phyloP scores from a whole-genome alignment of 2,329 filamentous ascomycete species.

The Fusarium dlaminii region DNA sequence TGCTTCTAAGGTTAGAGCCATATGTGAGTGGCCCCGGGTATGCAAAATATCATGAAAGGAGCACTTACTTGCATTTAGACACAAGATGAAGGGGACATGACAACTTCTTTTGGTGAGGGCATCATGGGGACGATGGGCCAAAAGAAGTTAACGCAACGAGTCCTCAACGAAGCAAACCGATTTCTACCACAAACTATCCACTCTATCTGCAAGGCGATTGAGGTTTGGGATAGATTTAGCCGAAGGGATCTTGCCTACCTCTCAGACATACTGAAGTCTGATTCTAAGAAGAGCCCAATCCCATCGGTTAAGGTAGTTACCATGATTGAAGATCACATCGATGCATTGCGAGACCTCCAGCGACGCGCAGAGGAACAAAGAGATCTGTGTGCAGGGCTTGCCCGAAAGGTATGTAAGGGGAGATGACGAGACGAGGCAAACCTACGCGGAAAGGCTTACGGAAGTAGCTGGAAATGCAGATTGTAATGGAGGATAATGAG shows the following conservation, averaged over 20 bases:
- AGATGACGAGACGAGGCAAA: neutral
- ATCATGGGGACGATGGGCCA: neutral
- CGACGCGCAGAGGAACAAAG: neutral
- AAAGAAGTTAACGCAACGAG: neutral
- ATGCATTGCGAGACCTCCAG: neutral
- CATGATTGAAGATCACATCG: neutral
- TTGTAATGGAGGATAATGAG: conserved; percentile 1
- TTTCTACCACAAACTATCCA: neutral
- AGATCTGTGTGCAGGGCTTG: neutral
- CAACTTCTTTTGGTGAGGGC: fast-evolving
- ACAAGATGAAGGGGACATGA: neutral
- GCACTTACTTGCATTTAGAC: neutral
- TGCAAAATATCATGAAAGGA: fast-evolving
- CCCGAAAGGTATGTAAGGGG: neutral
- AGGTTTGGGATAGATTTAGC: neutral
- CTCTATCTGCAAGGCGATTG: neutral
- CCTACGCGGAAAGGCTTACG: neutral
- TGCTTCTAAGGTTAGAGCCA: neutral
- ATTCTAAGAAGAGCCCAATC: neutral
- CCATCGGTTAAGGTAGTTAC: neutral
- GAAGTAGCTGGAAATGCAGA: conserved; percentile 1
- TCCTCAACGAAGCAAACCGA: neutral
- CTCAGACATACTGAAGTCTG: neutral
- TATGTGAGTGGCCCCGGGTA: neutral
- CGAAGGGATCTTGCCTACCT: neutral